These are phyloP conservation scores for Lipomyces anomalus DNA, from an alignment of 805 yeast species.

Conservation along the genomic window DNA sequence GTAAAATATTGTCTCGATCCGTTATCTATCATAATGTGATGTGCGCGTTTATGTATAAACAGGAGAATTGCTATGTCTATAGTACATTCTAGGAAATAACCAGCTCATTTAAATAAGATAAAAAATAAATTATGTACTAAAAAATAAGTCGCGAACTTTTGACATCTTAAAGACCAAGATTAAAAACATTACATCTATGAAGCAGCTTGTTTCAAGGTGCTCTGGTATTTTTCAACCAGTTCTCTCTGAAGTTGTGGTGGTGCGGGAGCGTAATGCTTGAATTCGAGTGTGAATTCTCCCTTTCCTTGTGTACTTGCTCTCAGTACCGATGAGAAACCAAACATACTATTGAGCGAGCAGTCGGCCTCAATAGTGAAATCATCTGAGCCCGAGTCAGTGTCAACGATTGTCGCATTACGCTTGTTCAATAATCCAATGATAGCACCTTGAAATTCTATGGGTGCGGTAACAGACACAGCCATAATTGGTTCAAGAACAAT, in stretches of 20 bases:
- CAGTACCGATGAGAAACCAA: slow-evolving; percentile 90
- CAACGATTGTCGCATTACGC: slow-evolving; percentile 83
- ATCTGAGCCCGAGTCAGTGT: slow-evolving; percentile 89
- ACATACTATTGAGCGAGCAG: slow-evolving; percentile 93
- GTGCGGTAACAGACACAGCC: slow-evolving; percentile 89
- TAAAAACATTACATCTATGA: too few relatives aligned
- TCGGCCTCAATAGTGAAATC: slow-evolving; percentile 92
- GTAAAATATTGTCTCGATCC: too few relatives aligned
- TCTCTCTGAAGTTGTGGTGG: slow-evolving; percentile 86
- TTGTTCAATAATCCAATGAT: slow-evolving; percentile 90
- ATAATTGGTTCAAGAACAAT: slow-evolving; percentile 93
- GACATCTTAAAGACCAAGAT: too few relatives aligned
- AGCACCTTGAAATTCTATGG: slow-evolving; percentile 91
- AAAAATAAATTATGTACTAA: too few relatives aligned
- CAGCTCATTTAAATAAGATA: too few relatives aligned
- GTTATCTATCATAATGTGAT: too few relatives aligned
- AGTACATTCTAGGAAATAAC: too few relatives aligned
- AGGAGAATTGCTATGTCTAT: too few relatives aligned
- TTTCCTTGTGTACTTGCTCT: slow-evolving; percentile 98
- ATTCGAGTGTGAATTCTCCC: slow-evolving; percentile 95
- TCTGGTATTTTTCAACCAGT: slow-evolving; percentile 75
- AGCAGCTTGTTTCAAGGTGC: too few relatives aligned
- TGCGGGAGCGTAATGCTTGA: slow-evolving; percentile 85
- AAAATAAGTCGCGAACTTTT: too few relatives aligned
- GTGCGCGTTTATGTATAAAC: too few relatives aligned